Conservation (phyloP, 1,139 yeast species). For the Lodderomyces parapsilosis region DNA sequence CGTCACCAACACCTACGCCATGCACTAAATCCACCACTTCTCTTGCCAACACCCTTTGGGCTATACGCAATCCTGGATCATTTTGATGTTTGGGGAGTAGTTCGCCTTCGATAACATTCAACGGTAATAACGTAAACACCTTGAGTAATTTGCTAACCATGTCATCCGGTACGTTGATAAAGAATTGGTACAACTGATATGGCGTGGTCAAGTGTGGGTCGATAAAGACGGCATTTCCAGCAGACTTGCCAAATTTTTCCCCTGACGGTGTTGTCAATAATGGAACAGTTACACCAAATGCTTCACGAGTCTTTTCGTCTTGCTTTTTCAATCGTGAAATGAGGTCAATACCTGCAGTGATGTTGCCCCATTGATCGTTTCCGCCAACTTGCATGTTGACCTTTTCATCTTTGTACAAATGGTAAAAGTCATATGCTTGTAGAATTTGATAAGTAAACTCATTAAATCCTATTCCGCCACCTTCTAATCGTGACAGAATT, state of each 20-base stretch:
- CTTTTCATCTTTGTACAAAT: conserved; percentile 56
- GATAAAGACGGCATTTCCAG: conserved; percentile 94
- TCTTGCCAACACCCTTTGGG: conserved; percentile 74
- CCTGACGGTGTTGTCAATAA: conserved; percentile 85
- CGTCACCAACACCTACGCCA: conserved; percentile 73
- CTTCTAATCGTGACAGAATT: conserved; percentile 67
- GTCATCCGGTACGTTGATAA: conserved; percentile 76
- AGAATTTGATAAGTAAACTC: conserved; percentile 91
- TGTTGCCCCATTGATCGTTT: conserved; percentile 98
- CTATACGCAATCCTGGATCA: conserved; percentile 64
- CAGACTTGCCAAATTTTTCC: conserved; percentile 94
- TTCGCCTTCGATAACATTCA: conserved; percentile 49
- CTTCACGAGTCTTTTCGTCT: conserved; percentile 16
- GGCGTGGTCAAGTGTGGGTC: conserved; percentile 72
- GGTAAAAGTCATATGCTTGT: conserved; percentile 94
- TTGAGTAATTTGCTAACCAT: conserved; percentile 69
- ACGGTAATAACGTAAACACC: conserved; percentile 77
- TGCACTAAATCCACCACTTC: conserved; percentile 88
- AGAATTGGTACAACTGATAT: conserved; percentile 81
- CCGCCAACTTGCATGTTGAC: conserved; percentile 91
- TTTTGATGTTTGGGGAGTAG: conserved; percentile 51
- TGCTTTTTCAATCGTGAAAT: conserved; percentile 58
- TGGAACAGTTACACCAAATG: conserved; percentile 88
- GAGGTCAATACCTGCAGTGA: conserved; percentile 92
- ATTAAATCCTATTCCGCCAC: conserved; percentile 86